A percentile compares a stretch with the other conserved stretches of the same genome.
Evolutionary conservation across 108 stramenopile species (phyloP).

Genomic region (Phaeodactylum tricornutum): DNA sequence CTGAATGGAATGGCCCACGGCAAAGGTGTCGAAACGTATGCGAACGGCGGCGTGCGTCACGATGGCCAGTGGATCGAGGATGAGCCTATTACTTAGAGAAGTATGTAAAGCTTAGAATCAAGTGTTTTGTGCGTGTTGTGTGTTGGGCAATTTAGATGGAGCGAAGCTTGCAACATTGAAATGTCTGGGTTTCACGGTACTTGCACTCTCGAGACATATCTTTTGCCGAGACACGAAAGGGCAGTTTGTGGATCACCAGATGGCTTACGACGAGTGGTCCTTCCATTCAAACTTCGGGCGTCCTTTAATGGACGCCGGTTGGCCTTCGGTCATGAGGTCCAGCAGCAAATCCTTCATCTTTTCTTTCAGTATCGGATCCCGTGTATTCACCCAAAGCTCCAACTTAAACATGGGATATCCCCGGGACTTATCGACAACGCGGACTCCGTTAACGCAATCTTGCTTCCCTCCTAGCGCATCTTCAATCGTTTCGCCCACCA

Average conservation of each 20-base stretch:
- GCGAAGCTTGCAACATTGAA: no score
- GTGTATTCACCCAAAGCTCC: constrained; percentile 81
- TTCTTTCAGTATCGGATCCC: constrained; percentile 49
- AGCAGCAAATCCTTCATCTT: constrained; percentile 37
- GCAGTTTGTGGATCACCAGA: no score
- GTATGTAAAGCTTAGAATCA: no score
- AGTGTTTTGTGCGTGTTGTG: no score
- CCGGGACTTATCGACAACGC: constrained; percentile 85
- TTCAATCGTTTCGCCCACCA: constrained; percentile 86
- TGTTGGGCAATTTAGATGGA: no score
- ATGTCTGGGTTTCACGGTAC: no score
- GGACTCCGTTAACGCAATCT: constrained; percentile 71
- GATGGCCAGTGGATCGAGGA: constrained; percentile 49
- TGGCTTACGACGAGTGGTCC: constrained; percentile 52
- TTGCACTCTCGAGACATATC: no score
- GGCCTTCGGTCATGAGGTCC: constrained; percentile 57
- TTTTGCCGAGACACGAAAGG: no score
- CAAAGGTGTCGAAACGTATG: constrained; percentile 36
- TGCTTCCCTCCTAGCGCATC: constrained; percentile 30
- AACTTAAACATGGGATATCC: constrained; percentile 63
- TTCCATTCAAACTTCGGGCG: constrained; percentile 84
- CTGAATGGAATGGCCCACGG: constrained; percentile 50
- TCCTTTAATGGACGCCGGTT: constrained; percentile 35
- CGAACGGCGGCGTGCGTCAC: constrained; percentile 41
- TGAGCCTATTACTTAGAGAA: constrained; percentile 44